Evolutionary conservation across 2,329 filamentous ascomycete species (phyloP).

Genomic region (Zymoseptoria pseudotritici): DNA sequence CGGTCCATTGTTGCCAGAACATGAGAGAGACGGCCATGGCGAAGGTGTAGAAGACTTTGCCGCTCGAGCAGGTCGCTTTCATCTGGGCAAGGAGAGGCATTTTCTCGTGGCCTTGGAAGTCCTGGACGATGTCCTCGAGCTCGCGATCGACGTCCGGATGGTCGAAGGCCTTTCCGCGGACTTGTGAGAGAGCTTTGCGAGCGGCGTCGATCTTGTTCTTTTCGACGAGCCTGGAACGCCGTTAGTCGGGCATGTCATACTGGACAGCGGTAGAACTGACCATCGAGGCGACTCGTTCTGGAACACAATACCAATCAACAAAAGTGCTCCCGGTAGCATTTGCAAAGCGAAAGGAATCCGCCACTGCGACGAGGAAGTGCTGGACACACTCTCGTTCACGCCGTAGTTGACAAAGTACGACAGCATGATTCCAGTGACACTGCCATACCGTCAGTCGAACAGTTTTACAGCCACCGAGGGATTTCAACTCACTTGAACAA

Average conservation of each 20-base stretch:
- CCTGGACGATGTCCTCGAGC: conserved; percentile 38
- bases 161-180: conserved; percentile 32
- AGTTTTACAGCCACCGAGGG: conserved; percentile 30
- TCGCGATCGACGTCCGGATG: conserved; percentile 33
- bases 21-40: conserved; percentile 38
- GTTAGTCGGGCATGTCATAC: background rate
- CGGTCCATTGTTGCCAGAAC: conserved; percentile 37
- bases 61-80: conserved; percentile 31
- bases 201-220: conserved; percentile 43
- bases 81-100: conserved; percentile 34
- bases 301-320: conserved; percentile 44
- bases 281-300: conserved; percentile 48
- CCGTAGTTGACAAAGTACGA: conserved; percentile 50
- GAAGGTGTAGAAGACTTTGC: conserved; percentile 35
- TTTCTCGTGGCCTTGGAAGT: conserved; percentile 38
- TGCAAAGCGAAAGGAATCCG: conserved; percentile 47
- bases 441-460: conserved; percentile 22
- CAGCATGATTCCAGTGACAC: conserved; percentile 42
- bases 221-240: conserved; percentile 34
- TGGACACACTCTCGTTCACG: conserved; percentile 39
- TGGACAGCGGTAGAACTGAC: conserved; percentile 10
- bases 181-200: conserved; percentile 33
- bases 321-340: conserved; percentile 45
- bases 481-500: conserved; percentile 22
- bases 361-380: conserved; percentile 44